These are phyloP conservation scores for Nothopassalora personata DNA, from an alignment of 2,329 filamentous ascomycete genomes.

Conservation along the genomic window DNA sequence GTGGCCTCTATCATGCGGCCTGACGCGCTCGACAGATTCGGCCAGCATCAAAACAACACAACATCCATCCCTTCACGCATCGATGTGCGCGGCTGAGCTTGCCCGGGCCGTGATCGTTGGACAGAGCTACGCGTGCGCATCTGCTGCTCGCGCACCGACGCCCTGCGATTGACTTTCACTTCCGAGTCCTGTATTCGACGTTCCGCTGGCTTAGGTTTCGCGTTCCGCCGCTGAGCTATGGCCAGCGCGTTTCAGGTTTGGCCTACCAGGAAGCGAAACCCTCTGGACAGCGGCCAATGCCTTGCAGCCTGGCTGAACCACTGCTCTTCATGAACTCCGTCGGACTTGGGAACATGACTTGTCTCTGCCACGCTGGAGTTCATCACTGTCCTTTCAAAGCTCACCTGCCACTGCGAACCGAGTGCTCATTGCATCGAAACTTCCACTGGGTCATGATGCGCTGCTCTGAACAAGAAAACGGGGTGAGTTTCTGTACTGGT, in stretches of 20 bases:
- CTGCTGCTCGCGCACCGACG: not conserved
- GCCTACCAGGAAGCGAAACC: not conserved
- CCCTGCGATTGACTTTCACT: not conserved
- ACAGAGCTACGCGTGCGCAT: not conserved
- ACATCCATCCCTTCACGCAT: not conserved
- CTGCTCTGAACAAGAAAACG: too few species aligned
- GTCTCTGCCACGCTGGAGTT: too few species aligned
- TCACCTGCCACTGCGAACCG: too few species aligned
- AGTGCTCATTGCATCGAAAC: too few species aligned
- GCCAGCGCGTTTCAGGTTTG: not conserved
- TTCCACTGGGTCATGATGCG: too few species aligned
- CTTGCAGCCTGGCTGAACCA: not conserved
- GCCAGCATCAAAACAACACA: not conserved
- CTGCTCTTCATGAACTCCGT: not conserved
- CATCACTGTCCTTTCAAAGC: too few species aligned
- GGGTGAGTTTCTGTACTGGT: too few species aligned
- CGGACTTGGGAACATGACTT: too few species aligned
- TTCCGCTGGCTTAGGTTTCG: not conserved
- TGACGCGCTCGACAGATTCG: not conserved
- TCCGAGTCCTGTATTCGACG: not conserved
- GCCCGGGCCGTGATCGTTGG: not conserved
- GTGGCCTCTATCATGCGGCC: not conserved
- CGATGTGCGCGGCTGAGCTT: not conserved
- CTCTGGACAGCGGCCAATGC: not conserved
- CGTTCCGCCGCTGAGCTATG: not conserved